These are phyloP conservation scores for Dorcoceras hygrometricum DNA, from an alignment of 257 asterid species.

Conservation along the genomic window DNA sequence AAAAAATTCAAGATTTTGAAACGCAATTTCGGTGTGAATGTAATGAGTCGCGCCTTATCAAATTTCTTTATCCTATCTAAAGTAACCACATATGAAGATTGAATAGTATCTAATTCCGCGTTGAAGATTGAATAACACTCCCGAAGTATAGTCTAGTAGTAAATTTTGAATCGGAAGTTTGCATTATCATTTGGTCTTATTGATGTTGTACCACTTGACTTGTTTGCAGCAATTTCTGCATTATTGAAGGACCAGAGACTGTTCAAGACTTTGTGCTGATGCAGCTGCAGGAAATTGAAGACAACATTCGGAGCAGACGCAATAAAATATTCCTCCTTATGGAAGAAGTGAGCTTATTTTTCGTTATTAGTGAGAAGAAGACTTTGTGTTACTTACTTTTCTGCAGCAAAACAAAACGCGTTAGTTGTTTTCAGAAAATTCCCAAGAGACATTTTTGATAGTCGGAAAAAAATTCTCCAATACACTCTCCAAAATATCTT, in stretches of 20 bases:
- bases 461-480: too few relatives aligned
- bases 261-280: slow-evolving; percentile 89
- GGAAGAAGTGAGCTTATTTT: slow-evolving; percentile 72
- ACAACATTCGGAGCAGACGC: slow-evolving; percentile 76
- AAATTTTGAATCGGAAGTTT: not conserved
- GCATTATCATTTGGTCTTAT: not conserved
- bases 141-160: not conserved
- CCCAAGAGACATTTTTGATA: too few relatives aligned
- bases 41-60: not conserved
- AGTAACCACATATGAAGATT: not conserved
- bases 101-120: not conserved
- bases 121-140: not conserved
- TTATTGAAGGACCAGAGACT: slow-evolving; percentile 93
- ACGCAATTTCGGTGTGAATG: not conserved
- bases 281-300: slow-evolving; percentile 91
- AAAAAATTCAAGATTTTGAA: not conserved
- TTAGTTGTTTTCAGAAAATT: not conserved
- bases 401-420: not conserved
- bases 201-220: not conserved
- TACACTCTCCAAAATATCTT: too few relatives aligned
- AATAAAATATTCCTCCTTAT: slow-evolving; percentile 85
- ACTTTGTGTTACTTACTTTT: not conserved
- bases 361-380: not conserved
- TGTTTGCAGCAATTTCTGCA: slow-evolving; percentile 74
- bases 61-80: not conserved